Percentiles rank a stretch among this genome's conserved stretches.
Conservation (phyloP, 1,284 basidiomycete genomes). For the Fereydounia khargensis region DNA sequence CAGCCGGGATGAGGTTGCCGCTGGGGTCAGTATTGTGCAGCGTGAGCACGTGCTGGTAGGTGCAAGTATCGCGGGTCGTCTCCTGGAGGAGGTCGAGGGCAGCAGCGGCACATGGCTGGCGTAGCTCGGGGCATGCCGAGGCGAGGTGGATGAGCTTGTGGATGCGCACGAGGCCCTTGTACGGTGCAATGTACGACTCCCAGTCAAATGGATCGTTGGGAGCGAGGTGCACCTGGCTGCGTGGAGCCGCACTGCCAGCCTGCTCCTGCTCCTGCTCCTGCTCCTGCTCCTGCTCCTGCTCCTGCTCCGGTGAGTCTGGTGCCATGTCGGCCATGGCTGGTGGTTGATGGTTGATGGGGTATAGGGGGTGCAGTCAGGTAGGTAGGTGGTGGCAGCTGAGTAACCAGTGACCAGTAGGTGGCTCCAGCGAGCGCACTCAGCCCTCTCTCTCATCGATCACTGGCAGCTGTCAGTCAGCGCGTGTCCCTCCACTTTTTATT, state of each 20-base stretch:
- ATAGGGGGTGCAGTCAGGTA: not conserved
- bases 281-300: too few relatives aligned
- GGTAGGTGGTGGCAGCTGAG: too few relatives aligned
- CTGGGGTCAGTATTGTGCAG: constrained; percentile 30
- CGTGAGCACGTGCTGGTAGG: constrained; percentile 20
- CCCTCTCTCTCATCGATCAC: too few relatives aligned
- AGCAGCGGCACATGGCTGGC: constrained; percentile 19
- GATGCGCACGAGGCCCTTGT: constrained; percentile 17
- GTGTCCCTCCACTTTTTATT: constrained; percentile 5
- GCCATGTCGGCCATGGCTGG: constrained; percentile 6
- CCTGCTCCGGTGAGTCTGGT: not conserved
- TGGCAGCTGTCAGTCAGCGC: not conserved
- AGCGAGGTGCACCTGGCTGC: constrained; percentile 3
- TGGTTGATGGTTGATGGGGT: not conserved
- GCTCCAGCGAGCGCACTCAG: too few relatives aligned
- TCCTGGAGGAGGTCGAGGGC: constrained; percentile 26
- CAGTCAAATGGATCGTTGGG: constrained; percentile 40
- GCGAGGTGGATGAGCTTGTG: constrained; percentile 36
- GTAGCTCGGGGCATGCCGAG: constrained; percentile 20
- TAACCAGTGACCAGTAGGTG: too few relatives aligned
- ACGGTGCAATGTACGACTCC: constrained; percentile 38
- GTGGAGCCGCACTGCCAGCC: too few relatives aligned
- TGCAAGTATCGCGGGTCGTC: constrained; percentile 17
- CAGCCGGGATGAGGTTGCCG: constrained; percentile 9
- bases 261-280: too few relatives aligned